Conservation (phyloP, 257 asterid genomes). For the Handroanthus guayacan region DNA sequence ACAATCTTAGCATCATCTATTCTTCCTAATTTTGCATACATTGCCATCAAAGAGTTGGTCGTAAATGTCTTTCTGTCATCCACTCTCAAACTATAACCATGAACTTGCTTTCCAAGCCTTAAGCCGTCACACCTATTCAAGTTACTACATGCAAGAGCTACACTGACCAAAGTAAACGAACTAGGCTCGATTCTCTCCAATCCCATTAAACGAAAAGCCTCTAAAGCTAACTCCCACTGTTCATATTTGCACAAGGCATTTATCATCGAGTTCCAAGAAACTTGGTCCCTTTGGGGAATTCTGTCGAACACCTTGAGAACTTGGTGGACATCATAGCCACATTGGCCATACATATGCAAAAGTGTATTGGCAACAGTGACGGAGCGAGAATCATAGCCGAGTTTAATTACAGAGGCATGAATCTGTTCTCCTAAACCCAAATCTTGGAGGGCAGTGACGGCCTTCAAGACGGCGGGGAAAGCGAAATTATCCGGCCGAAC, state of each 20-base stretch:
- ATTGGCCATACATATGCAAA: constrained; percentile 67
- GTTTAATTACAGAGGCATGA: constrained; percentile 62
- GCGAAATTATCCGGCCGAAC: constrained; percentile 75
- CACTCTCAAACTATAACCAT: constrained; percentile 64
- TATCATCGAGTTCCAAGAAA: constrained; percentile 85
- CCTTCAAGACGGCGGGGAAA: constrained; percentile 78
- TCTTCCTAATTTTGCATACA: constrained; percentile 85
- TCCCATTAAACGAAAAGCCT: constrained; percentile 68
- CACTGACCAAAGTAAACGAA: constrained; percentile 81
- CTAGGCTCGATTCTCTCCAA: constrained; percentile 63
- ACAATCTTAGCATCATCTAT: constrained; percentile 58
- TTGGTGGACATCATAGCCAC: constrained; percentile 51
- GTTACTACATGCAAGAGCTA: constrained; percentile 81
- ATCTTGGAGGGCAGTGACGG: constrained; percentile 72
- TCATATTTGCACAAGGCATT: constrained; percentile 73
- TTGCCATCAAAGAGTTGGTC: constrained; percentile 75
- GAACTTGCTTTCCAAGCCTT: constrained; percentile 84
- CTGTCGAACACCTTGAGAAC: constrained; percentile 73
- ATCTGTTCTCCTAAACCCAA: constrained; percentile 71
- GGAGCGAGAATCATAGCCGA: constrained; percentile 62
- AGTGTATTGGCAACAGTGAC: constrained; percentile 75
- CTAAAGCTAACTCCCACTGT: constrained; percentile 81
- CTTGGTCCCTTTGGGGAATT: constrained; percentile 79
- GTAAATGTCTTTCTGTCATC: constrained; percentile 71
- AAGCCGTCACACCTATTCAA: constrained; percentile 56